Evolutionary conservation across 495 filamentous ascomycete genomes (phyloP).

Genomic region (Hypoxylon rickii): DNA sequence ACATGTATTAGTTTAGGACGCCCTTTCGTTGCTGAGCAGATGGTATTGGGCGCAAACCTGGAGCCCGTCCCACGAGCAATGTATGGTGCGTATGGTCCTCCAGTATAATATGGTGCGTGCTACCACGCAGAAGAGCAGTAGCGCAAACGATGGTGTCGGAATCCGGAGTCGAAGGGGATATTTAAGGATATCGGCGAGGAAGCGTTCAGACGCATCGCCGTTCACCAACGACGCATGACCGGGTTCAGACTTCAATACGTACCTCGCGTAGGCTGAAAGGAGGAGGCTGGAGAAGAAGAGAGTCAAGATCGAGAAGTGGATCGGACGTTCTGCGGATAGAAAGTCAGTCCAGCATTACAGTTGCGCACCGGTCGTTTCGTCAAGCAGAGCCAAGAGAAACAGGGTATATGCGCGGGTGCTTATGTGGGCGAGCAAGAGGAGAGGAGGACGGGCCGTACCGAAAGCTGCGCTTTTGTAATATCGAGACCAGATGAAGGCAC

Average conservation of each 20-base stretch:
- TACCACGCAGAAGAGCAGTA: slow-evolving; percentile 27
- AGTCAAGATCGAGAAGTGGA: slow-evolving; percentile 35
- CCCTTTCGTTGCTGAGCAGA: background rate
- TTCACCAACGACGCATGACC: slow-evolving; percentile 2
- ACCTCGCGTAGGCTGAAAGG: slow-evolving; percentile 23
- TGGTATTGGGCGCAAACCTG: slow-evolving; percentile 24
- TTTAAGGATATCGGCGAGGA: slow-evolving; percentile 15
- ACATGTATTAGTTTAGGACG: background rate
- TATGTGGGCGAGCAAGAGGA: no score
- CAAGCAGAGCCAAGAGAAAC: background rate
- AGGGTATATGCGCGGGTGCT: no score
- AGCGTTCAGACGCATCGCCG: slow-evolving; percentile 8
- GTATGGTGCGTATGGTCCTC: slow-evolving; percentile 35
- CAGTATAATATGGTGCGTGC: slow-evolving; percentile 32
- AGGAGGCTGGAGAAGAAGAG: slow-evolving; percentile 25
- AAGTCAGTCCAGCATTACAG: slow-evolving; percentile 3
- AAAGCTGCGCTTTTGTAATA: slow-evolving; percentile 35
- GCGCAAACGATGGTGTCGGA: slow-evolving; percentile 15
- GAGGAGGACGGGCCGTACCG: slow-evolving; percentile 21
- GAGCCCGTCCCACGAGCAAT: slow-evolving; percentile 40
- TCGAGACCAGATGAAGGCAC: slow-evolving; percentile 26
- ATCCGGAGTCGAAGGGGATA: slow-evolving; percentile 16
- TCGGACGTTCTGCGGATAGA: slow-evolving; percentile 25
- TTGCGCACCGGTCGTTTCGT: background rate
- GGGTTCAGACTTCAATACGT: slow-evolving; percentile 14